Percentiles rank a stretch among this genome's conserved stretches.
Conservation (phyloP, 805 yeast genomes). For the Diddensiella transvaalensis region DNA sequence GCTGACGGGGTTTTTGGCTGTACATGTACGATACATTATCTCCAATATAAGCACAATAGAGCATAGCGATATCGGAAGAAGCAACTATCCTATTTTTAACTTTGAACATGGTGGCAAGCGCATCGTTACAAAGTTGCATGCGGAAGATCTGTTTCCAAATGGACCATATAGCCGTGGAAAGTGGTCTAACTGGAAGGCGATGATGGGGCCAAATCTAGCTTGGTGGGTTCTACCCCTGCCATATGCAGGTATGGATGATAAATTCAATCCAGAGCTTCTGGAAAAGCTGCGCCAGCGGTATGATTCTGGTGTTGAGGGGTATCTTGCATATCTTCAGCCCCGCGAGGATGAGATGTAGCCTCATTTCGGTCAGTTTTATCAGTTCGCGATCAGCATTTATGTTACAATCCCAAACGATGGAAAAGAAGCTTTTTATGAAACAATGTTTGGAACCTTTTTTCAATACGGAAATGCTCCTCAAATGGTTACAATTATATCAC, state of each 20-base stretch:
- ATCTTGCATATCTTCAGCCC: slow-evolving; percentile 13
- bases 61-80: slow-evolving; percentile 16
- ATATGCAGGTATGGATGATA: not conserved
- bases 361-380: not conserved
- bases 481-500: too few species aligned
- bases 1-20: slow-evolving; percentile 40
- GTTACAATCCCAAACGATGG: too few species aligned
- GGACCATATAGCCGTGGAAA: slow-evolving; percentile 31
- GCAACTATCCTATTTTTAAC: slow-evolving; percentile 33
- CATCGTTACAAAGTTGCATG: slow-evolving; percentile 43
- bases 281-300: slow-evolving; percentile 16
- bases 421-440: too few species aligned
- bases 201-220: slow-evolving; percentile 31
- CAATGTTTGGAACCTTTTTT: too few species aligned
- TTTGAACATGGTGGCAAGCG: slow-evolving; percentile 42
- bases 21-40: slow-evolving; percentile 45
- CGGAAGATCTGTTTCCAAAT: slow-evolving; percentile 30
- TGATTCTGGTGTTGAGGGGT: slow-evolving; percentile 18
- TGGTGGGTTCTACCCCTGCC: slow-evolving; percentile 31
- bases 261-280: slow-evolving; percentile 18
- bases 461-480: too few species aligned
- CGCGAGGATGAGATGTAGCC: not conserved
- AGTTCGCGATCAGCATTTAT: not conserved
- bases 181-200: slow-evolving; percentile 23
- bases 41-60: slow-evolving; percentile 59